Evolutionary conservation across 73 alveolate genomes (phyloP), one percentile per base, ranked within the genome.

Genomic region (Tetrahymena borealis): DNA sequence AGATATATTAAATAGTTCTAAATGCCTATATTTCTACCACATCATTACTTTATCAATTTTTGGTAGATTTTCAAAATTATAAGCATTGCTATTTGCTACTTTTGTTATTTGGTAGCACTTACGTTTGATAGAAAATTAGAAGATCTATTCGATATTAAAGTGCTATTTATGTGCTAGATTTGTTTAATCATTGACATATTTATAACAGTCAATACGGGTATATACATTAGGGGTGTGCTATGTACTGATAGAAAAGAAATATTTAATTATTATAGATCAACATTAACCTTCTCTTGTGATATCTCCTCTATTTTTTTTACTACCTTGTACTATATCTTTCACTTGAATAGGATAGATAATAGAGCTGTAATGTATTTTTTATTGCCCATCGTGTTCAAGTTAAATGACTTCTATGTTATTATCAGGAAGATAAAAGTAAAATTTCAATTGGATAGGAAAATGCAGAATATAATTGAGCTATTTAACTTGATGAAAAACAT

Each of bases 381-480:
- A 18, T 35, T 60, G 10, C 85, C 85, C 10, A 60, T 60, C 31
- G 15, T 60, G 1, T 60, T 60, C 28, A 60, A 60, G 35, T 10
- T 60, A 60, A 60, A 60, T 60, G 85, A 60, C 13, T 60, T 60
- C 35, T 60, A 60, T 13, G 85, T 60, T 32, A 60, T 60, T 28
- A 20, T 60, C 28, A 60, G 28, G 28, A 60, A 60, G 38, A 60
- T 60, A 60, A 60, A 60, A 9, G 37, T 60, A 35, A 60, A 60
- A 60, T 60, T 60, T 20, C 31, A 60, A n/a, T 60, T 60, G 6
- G 85, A 60, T 60, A 60, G 85, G 9, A 60, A 60, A 35, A 60
- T 60, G 85, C 28, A 60, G 38, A 60, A 60, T 7, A 28, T 93
- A 37, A 41, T 93, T 2, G 95, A 93, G 32, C 79, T 93, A 93